Conservation (phyloP, 192 early-diverging fungal genomes). For the Allomyces macrogynus region DNA sequence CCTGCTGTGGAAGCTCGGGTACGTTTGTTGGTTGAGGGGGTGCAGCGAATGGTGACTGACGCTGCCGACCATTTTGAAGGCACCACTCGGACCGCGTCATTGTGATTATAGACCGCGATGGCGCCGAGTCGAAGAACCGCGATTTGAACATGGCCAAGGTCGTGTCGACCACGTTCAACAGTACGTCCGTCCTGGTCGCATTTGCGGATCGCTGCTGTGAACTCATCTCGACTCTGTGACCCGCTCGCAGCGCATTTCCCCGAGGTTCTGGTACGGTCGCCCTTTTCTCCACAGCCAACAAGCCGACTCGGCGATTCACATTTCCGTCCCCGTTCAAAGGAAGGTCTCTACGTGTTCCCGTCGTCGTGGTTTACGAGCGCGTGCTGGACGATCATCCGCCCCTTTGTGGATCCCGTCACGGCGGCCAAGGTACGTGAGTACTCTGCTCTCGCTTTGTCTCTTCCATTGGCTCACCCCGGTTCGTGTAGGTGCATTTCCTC, state of each 20-base stretch:
- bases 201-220: neutral
- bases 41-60: too few species aligned
- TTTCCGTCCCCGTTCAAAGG: too few species aligned
- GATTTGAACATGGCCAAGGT: neutral
- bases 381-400: neutral
- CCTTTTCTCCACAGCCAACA: too few species aligned
- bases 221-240: neutral
- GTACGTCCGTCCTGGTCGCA: neutral
- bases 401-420: neutral
- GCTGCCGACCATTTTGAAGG: neutral
- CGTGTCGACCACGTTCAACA: neutral
- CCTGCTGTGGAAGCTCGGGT: neutral
- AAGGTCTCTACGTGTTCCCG: neutral
- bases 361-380: neutral
- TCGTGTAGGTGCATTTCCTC: neutral
- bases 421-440: neutral
- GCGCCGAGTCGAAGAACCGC: neutral
- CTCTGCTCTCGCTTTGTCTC: too few species aligned
- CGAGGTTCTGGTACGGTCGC: neutral
- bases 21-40: neutral
- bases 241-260: neutral
- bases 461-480: too few species aligned
- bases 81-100: neutral
- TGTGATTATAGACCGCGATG: neutral
- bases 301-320: too few species aligned